Evolutionary conservation across 441 rosid genomes (phyloP).

Genomic region (Lepidium campestre): DNA sequence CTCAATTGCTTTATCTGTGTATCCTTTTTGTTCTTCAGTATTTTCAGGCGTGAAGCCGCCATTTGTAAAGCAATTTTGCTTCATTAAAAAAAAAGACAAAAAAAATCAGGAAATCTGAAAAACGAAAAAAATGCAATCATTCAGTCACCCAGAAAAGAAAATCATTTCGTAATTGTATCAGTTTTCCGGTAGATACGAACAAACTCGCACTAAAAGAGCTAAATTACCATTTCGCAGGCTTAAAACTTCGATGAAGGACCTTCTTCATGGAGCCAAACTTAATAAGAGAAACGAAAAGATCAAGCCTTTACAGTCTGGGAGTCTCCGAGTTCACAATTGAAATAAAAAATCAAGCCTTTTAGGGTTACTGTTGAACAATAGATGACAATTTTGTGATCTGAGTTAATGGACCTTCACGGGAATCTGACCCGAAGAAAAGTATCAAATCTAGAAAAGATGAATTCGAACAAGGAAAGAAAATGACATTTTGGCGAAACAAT

Average conservation of each 20-base stretch:
- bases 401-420: neutral
- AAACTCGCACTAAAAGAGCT: neutral
- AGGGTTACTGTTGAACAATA: neutral
- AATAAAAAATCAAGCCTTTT: neutral
- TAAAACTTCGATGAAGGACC: conserved; percentile 75
- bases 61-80: conserved; percentile 79
- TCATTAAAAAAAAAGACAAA: neutral
- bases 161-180: neutral
- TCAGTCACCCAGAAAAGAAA: neutral
- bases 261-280: conserved; percentile 1
- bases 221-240: conserved; percentile 82
- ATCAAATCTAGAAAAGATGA: neutral
- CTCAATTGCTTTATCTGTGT: conserved; percentile 62
- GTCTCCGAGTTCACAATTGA: neutral
- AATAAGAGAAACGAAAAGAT: neutral
- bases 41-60: conserved; percentile 69
- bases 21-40: conserved; percentile 69
- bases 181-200: neutral
- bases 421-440: conserved; percentile 7
- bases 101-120: neutral
- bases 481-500: neutral
- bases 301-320: neutral
- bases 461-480: neutral
- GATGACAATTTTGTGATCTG: conserved; percentile 6
- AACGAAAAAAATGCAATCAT: neutral